phyloP scores from a whole-genome alignment of 1,139 yeast genomes.

The Blastobotrys serpentis region DNA sequence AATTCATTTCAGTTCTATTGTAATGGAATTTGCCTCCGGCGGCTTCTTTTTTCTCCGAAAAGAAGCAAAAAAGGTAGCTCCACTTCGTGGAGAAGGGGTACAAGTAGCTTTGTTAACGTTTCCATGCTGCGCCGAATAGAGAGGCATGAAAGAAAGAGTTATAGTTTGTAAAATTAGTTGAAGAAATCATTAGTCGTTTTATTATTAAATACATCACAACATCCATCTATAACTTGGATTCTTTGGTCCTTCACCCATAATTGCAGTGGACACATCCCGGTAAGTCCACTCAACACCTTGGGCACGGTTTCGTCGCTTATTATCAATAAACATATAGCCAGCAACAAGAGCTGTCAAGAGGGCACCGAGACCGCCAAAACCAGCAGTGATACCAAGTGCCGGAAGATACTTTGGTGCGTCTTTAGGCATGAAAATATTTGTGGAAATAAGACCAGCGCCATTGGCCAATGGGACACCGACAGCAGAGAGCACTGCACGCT shows the following conservation, averaged over 20 bases:
- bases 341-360: conserved; percentile 39
- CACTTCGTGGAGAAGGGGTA: too few relatives aligned
- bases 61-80: background rate
- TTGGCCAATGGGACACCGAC: conserved; percentile 57
- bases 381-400: conserved; percentile 51
- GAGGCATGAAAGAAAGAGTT: too few relatives aligned
- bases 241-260: conserved; percentile 46
- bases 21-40: conserved; percentile 1
- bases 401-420: conserved; percentile 55
- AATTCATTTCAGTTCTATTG: too few relatives aligned
- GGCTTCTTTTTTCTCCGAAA: background rate
- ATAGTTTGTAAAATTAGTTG: too few relatives aligned
- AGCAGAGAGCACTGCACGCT: conserved; percentile 51
- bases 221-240: conserved; percentile 53
- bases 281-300: conserved; percentile 47
- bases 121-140: too few relatives aligned
- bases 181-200: background rate
- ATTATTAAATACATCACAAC: conserved; percentile 34
- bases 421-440: conserved; percentile 51
- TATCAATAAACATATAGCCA: conserved; percentile 39
- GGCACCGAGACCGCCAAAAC: conserved; percentile 44
- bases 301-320: conserved; percentile 42
- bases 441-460: conserved; percentile 57
- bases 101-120: too few relatives aligned
- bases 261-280: conserved; percentile 47